A percentile compares a stretch with the other conserved stretches of the same genome.
Conservation (phyloP, 441 rosid species). For the Gossypium gossypioides region DNA sequence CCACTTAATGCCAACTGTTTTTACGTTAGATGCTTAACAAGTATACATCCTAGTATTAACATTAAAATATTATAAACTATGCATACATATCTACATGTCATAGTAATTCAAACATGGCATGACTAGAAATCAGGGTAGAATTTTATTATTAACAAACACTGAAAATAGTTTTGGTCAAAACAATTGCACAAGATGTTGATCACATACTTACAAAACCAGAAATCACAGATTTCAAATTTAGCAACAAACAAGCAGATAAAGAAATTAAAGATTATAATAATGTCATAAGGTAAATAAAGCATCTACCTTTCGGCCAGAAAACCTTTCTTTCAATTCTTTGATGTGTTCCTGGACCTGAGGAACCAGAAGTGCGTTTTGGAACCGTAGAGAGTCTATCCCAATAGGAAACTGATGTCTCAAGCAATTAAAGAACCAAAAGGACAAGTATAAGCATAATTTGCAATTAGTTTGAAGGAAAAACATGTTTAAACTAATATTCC, state of each 20-base stretch:
- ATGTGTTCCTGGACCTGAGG: constrained; percentile 60
- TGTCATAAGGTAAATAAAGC: background rate
- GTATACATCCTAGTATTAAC: background rate
- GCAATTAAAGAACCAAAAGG: constrained; percentile 11
- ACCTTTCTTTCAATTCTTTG: constrained; percentile 75
- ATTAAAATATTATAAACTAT: background rate
- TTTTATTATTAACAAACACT: background rate
- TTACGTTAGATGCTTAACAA: background rate
- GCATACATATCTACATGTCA: background rate
- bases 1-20: background rate
- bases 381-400: constrained; percentile 87
- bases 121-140: background rate
- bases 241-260: background rate
- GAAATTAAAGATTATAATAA: background rate
- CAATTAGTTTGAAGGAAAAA: constrained; percentile 6
- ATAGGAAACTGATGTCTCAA: constrained; percentile 71
- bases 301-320: constrained; percentile 73
- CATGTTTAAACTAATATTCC: constrained; percentile 10
- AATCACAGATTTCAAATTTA: background rate
- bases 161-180: background rate
- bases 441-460: background rate
- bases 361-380: constrained; percentile 66
- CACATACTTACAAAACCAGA: background rate
- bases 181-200: background rate
- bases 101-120: background rate